Base-by-base conservation (phyloP, 306 rosid species). In the Dalbergia cochinchinensis region DNA sequence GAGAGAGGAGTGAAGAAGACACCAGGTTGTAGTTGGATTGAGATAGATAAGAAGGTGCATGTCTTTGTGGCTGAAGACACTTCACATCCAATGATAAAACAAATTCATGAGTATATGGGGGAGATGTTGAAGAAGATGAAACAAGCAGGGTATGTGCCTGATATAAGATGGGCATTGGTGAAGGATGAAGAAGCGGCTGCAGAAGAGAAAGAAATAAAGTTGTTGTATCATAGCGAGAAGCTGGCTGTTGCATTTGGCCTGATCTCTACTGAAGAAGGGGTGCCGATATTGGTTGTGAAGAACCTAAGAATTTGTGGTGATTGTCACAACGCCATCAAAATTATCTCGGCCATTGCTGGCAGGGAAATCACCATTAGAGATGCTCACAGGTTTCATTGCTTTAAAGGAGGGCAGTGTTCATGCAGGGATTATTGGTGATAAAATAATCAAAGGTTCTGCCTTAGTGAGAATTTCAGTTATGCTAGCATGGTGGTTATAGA, bases 21-120 rank as follows among this genome's bases (percentile, higher is more conserved):
- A 77, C 97, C 97, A 7, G 98, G 98, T 69, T 86, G 93, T 83
- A 89, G 95, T 82, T 91, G 97, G 98, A 91, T 91, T 12, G 98
- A 94, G 87, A 75, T 91, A 70, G 85, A 86, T 55, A 89, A 84
- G 82, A 86, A 83, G 77, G 80, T 85, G 34, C 91, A 89, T 41
- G 85, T 83, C 64, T 94, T 91, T 55, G 89, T 91, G 61, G 94
- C 97, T 41, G 94, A 91, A 84, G 98, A 90, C 80, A 83, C 86
- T 70, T 89, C 92, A 78, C 97, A 92, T 74, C 93, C 92, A 3
- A 89, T 80, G 94, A 89, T 90, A 47, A 89, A 68, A 80, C 86
- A 92, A 80, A 89, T 92, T 86, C 80, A 83, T 31, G 61, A 85
- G 75, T 91, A 88, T 91, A 83, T 92, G 89, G 88, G 16, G 35